phyloP scores from a whole-genome alignment of 352 stramenopile genomes.

The Pythium grandisporangium region DNA sequence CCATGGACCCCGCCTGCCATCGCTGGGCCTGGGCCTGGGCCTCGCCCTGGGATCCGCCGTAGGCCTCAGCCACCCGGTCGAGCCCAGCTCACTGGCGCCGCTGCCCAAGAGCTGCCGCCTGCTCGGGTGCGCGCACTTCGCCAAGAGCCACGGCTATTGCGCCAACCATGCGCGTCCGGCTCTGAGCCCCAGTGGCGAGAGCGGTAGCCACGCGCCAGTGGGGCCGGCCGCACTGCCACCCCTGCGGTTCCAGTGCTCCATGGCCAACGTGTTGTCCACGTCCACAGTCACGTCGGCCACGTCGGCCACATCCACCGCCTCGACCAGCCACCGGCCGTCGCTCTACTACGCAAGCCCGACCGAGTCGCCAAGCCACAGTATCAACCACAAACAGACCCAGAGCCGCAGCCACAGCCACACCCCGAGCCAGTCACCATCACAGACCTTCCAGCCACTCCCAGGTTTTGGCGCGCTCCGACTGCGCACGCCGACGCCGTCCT shows the following conservation, averaged over 20 bases:
- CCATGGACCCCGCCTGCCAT: too few relatives aligned
- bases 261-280: slow-evolving; percentile 4
- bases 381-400: too few relatives aligned
- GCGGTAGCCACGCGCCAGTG: slow-evolving; percentile 8
- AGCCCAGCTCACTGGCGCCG: slow-evolving; percentile 29
- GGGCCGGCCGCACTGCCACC: slow-evolving; percentile 5
- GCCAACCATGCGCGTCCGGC: slow-evolving; percentile 42
- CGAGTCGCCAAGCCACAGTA: too few relatives aligned
- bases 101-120: slow-evolving; percentile 34
- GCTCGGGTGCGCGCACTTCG: slow-evolving; percentile 46
- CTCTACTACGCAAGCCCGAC: slow-evolving; percentile 3
- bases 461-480: background rate
- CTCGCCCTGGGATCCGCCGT: too few relatives aligned
- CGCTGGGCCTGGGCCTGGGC: too few relatives aligned
- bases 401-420: too few relatives aligned
- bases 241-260: slow-evolving; percentile 8
- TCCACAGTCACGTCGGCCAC: background rate
- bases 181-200: too few relatives aligned
- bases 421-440: too few relatives aligned
- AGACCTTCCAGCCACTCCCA: background rate
- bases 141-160: slow-evolving; percentile 60
- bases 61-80: slow-evolving; percentile 5
- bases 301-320: slow-evolving; percentile 2
- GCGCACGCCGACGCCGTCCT: too few relatives aligned
- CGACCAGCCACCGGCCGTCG: slow-evolving; percentile 2